Evolutionary conservation across 2,329 filamentous ascomycete genomes (phyloP).

Genomic region (Nemania sp.): DNA sequence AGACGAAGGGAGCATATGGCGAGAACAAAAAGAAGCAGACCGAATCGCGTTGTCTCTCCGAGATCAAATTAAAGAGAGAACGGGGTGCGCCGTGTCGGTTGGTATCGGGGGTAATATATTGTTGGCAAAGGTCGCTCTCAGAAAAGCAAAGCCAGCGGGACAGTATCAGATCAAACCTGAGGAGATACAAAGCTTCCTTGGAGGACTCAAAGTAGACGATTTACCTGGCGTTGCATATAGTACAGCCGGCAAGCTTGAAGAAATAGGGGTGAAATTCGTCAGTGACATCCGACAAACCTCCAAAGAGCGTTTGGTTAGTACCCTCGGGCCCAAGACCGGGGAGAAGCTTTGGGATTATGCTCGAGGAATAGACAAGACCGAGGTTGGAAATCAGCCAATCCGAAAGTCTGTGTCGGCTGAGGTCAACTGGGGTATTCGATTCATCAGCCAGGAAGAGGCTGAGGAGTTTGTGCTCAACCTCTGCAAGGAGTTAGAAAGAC

Average conservation of each 20-base stretch:
- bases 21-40: conserved; percentile 79
- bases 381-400: conserved; percentile 83
- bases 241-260: conserved; percentile 84
- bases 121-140: conserved; percentile 85
- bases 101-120: conserved; percentile 92
- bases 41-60: conserved; percentile 71
- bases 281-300: conserved; percentile 79
- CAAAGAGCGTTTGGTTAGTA: conserved; percentile 73
- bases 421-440: conserved; percentile 97
- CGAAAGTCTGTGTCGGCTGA: conserved; percentile 96
- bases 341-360: conserved; percentile 90
- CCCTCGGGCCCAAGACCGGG: conserved; percentile 89
- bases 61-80: conserved; percentile 70
- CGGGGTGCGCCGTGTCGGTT: conserved; percentile 86
- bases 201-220: conserved; percentile 75
- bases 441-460: conserved; percentile 87
- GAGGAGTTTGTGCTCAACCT: conserved; percentile 89
- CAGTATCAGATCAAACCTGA: conserved; percentile 88
- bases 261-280: conserved; percentile 80
- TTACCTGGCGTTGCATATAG: conserved; percentile 93
- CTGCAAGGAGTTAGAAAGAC: conserved; percentile 80
- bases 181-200: conserved; percentile 76
- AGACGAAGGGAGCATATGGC: conserved; percentile 70
- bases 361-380: conserved; percentile 80
- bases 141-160: conserved; percentile 92